Evolutionary conservation across 2,329 filamentous ascomycete species (phyloP), one percentile per base, ranked within the genome.

Genomic region (Colletotrichum zoysiae): DNA sequence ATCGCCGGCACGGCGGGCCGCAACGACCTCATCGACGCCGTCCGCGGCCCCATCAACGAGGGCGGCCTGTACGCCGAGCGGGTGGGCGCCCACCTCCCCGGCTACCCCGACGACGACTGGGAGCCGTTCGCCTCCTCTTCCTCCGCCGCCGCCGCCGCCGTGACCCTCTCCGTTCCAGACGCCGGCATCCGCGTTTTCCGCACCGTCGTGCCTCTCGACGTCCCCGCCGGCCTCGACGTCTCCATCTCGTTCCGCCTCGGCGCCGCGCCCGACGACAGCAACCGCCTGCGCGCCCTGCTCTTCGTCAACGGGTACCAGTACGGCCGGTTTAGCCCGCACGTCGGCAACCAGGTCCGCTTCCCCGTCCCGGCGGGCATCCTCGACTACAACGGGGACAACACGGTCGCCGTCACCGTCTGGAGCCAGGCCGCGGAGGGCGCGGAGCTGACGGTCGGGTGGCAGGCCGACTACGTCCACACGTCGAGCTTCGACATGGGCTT

Each of bases 251-350:
- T 91, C 75, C 81, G 84, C 3, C 79, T 91, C 2, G 84, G 83
- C 0, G 85, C 86, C 0, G 81, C 85, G 0, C 78, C 80, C 0
- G 81, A 82, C 7, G 79, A 80, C 20, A 80, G 76, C 26, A 83
- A 84, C 74, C 79, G 77, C 23, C 74, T 83, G 3, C 83, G 89
- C 14, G 86, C 85, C 0, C 84, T 89, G 75, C 77, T 91, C 2
- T 91, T 89, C 67, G 85, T 91, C n/a, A 91, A 91, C 67, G 89
- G 89, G 0, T 91, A 91, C 75, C 89, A 91, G 76, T 91, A 89
- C 74, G 89, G 87, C 2, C 84, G 87, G 9, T 91, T 86, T 75
- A 86, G 87, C 71, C 88, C 89, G 0, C 84, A 87, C 61, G 88
- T 91, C 50, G 90, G 90, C 0, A 87, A 90, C 58, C 89, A 91